These are phyloP conservation scores for Diaporthe ilicicola DNA, from an alignment of 2,329 filamentous ascomycete genomes.

Conservation along the genomic window DNA sequence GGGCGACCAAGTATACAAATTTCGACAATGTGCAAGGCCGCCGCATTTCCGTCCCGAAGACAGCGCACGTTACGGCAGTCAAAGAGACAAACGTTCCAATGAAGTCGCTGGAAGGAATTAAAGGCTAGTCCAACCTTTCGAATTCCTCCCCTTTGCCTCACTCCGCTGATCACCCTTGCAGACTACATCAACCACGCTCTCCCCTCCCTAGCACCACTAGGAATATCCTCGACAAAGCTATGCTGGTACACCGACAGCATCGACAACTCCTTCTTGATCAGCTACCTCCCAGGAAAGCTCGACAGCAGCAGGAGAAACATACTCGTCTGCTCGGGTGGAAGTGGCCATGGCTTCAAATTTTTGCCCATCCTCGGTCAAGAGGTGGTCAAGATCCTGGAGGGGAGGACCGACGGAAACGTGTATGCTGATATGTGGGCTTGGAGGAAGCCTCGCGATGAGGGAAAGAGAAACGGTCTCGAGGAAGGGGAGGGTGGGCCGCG, in stretches of 20 bases:
- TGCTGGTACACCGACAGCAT: conserved; percentile 44
- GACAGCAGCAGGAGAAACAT: not conserved
- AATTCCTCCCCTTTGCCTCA: too few species aligned
- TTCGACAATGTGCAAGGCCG: conserved; percentile 1
- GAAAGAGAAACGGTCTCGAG: conserved; percentile 39
- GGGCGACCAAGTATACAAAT: conserved; percentile 2
- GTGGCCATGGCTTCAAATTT: conserved; percentile 43
- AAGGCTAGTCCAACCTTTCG: not conserved
- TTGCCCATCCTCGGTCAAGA: conserved; percentile 42
- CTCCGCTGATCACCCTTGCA: not conserved
- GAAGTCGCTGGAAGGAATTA: conserved; percentile 3
- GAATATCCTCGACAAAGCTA: conserved; percentile 24
- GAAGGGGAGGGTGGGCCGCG: conserved; percentile 41
- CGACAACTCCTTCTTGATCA: conserved; percentile 39
- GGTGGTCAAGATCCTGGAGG: conserved; percentile 42
- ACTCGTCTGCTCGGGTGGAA: not conserved
- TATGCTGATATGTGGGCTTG: conserved; percentile 43
- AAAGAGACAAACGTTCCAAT: not conserved
- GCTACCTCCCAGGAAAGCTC: conserved; percentile 3
- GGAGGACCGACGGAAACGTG: conserved; percentile 36
- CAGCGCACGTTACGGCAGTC: not conserved
- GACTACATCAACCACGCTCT: conserved; percentile 20
- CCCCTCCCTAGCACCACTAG: conserved; percentile 25
- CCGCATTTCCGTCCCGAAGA: conserved; percentile 10
- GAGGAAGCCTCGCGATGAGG: conserved; percentile 32